Percentiles rank a stretch among this genome's conserved stretches.
Evolutionary conservation across 345 rosid genomes (phyloP).

Genomic region (Acer yangbiense): DNA sequence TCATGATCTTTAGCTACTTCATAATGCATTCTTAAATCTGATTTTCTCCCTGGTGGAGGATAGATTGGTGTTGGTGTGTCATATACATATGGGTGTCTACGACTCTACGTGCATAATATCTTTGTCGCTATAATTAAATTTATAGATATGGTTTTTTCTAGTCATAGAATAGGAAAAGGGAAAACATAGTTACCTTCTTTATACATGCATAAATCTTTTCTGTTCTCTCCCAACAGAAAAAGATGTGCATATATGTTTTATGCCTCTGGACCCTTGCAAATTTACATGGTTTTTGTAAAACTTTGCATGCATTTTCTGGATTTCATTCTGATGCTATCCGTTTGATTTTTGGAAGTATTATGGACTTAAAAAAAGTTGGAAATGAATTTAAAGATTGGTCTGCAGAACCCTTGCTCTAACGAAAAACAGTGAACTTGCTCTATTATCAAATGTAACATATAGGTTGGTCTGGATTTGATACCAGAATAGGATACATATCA

Average conservation of each 20-base stretch:
- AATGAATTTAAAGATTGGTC: background rate
- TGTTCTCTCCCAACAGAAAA: background rate
- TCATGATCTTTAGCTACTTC: background rate
- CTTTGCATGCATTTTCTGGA: background rate
- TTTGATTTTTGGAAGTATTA: background rate
- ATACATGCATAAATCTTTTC: background rate
- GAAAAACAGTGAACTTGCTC: background rate
- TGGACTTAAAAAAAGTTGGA: background rate
- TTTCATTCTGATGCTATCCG: background rate
- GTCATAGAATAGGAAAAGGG: background rate
- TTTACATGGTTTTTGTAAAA: background rate
- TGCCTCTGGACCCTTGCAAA: background rate
- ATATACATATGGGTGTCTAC: background rate
- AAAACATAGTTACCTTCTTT: background rate
- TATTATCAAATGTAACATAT: background rate
- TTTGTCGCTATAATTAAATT: no score
- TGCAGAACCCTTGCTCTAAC: background rate
- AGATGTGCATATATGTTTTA: background rate
- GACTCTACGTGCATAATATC: no score
- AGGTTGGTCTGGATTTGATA: background rate
- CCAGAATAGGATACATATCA: background rate
- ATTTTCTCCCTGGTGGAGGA: background rate
- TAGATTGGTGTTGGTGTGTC: background rate
- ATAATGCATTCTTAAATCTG: slow-evolving; percentile 3
- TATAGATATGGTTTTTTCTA: background rate